These are phyloP conservation scores for Aciculoconidium aculeatum DNA, from an alignment of 805 yeast genomes.

Conservation along the genomic window DNA sequence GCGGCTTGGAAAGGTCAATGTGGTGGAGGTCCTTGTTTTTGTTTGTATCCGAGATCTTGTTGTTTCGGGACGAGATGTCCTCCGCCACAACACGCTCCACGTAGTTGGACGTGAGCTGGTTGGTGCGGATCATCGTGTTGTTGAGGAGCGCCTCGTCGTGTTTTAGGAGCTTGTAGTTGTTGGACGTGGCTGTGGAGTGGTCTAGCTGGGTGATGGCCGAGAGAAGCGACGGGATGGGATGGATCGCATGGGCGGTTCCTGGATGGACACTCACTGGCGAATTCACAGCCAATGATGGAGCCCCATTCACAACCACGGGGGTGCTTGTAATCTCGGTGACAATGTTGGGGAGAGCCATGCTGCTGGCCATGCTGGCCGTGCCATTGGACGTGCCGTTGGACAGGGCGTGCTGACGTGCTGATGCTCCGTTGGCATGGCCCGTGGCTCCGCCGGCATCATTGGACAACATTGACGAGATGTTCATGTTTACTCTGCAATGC, in stretches of 20 bases:
- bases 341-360: slow-evolving; percentile 1
- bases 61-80: slow-evolving; percentile 23
- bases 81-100: slow-evolving; percentile 33
- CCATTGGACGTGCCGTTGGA: neutral
- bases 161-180: slow-evolving; percentile 9
- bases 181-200: neutral
- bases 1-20: slow-evolving; percentile 12
- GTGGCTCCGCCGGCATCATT: slow-evolving; percentile 11
- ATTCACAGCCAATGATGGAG: slow-evolving; percentile 2
- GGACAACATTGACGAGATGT: slow-evolving; percentile 32
- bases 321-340: neutral
- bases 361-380: slow-evolving; percentile 1
- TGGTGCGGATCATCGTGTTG: slow-evolving; percentile 13
- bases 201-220: neutral
- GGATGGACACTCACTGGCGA: slow-evolving; percentile 3
- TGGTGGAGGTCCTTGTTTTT: slow-evolving; percentile 16
- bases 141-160: slow-evolving; percentile 12
- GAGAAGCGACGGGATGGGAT: neutral
- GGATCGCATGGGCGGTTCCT: slow-evolving; percentile 1
- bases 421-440: slow-evolving; percentile 4
- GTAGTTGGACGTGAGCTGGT: slow-evolving; percentile 24
- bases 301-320: slow-evolving; percentile 1
- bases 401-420: slow-evolving; percentile 1
- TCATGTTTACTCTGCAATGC: no score
- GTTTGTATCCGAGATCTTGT: slow-evolving; percentile 14